Base-by-base conservation (phyloP, 305 asterid genomes). In the Rubia balearica region DNA sequence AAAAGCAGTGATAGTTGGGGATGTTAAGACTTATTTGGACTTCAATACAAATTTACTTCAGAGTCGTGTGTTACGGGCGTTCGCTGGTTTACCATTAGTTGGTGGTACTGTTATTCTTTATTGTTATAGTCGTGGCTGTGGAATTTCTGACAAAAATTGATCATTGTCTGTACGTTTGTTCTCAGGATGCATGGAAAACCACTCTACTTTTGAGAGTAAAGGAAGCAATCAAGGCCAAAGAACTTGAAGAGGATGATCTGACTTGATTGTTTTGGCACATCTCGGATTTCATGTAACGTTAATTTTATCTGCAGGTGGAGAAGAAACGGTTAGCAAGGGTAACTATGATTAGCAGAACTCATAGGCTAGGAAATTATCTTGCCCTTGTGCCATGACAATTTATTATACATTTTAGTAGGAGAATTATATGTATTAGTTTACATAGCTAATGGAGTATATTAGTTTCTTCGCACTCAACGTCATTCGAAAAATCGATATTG, bases 141-240 rank as follows among this genome's bases (percentile, higher is more conserved):
- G n/a, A 46, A 11, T 63, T 10, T 16, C 17, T 30, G 12, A 7
- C 63, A 11, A 9, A 30, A 49, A 48, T 36, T 67, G 4, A 24
- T 21, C 51, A 57, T 48, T 30, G 65, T 75, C 9, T 67, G 59
- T 16, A 8, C 69, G 17, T 7, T 61, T 65, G 48, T 78, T n/a
- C 70, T 46, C 73, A 92, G 98, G 98, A 92, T 84, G 86, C 96
- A 48, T 92, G 95, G 97, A 92, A 83, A 82, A 92, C 98, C 5
- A 84, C 97, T 43, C 96, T 92, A 61, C 82, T 92, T 19, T 80
- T 30, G 33, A 30, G 33, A 30, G 33, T 30, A 30, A 30, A 30
- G 33, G 33, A 30, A 30, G 33, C 33, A 5, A 33, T 92, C 86
- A 92, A 90, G 82, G 96, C 97, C 5, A 89, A 85, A 85, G 98